Evolutionary conservation across 1,284 basidiomycete species (phyloP), one percentile per base, ranked within the genome.

Genomic region (Rhodotorula sp.): DNA sequence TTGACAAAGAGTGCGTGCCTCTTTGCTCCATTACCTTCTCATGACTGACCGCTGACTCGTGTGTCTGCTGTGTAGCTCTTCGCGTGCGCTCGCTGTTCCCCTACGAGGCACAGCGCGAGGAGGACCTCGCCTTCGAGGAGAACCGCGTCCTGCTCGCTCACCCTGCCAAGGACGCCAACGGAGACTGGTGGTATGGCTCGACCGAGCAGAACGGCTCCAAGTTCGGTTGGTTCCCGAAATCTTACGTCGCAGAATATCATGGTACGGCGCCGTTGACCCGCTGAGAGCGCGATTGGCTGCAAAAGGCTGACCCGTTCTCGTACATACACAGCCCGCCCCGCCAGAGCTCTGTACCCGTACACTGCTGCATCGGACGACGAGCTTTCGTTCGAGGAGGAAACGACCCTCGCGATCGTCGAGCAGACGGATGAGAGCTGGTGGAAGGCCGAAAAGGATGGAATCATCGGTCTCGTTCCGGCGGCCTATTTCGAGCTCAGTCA

Each of bases 151-250:
- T 99, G 29, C 83, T 84, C 29, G 92, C 91, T 3, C 87, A 95
- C 81, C 93, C 94, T 0, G 90, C 92, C 15, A 95, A 92, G 81
- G 92, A 95, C 79, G 59, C 78, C 2, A 66, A 65, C 26, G 82
- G 82, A 58, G 83, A 84, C 20, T 99, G 97, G 96, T 95, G 93
- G 91, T 93, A 71, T 58, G 96, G 93, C 54, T 90, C 85, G n/a
- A 80, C 88, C 16, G 82, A 89, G 26, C 86, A 84, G 58, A 87
- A 86, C 56, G 88, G 89, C 23, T 87, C 86, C 79, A 86, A 87
- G 60, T 39, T 68, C 15, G 96, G 96, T 2, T 89, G 94, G 83
- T 92, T 98, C 87, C 97, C 97, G 1, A 89, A 89, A 79, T 89
- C 89, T 2, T 99, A 97, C 79, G 90, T 95, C 15, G 86, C 91